Evolutionary conservation across 2,329 filamentous ascomycete species (phyloP).

Genomic region (Verticillium alfalfae): DNA sequence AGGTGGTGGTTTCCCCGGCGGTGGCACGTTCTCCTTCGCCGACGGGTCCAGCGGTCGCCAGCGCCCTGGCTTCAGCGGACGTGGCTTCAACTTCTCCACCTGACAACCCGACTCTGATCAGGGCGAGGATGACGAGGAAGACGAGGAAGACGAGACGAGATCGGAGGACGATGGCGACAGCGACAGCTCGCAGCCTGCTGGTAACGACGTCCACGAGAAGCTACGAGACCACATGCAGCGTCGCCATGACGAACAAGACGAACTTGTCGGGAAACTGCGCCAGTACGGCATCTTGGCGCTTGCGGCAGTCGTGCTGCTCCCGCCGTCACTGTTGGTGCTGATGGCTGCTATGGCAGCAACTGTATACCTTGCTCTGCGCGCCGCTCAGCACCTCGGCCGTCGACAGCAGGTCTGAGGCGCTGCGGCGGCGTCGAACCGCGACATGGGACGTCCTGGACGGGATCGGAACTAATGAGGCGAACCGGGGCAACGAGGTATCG

Average conservation of each 20-base stretch:
- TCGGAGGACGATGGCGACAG: conserved; percentile 17
- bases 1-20: conserved; percentile 45
- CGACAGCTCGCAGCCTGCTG: conserved; percentile 17
- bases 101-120: conserved; percentile 39
- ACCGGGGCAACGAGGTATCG: not conserved
- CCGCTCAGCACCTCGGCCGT: conserved; percentile 1
- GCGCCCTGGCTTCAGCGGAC: conserved; percentile 22
- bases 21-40: conserved; percentile 55
- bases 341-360: conserved; percentile 26
- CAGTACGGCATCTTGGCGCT: conserved; percentile 33
- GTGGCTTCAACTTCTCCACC: conserved; percentile 34
- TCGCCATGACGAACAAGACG: conserved; percentile 27
- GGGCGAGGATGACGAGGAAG: conserved; percentile 24
- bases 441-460: not conserved
- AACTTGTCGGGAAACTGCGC: conserved; percentile 34
- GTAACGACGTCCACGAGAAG: conserved; percentile 19
- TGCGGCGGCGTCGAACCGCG: not conserved
- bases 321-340: conserved; percentile 31
- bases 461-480: not conserved
- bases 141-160: conserved; percentile 22
- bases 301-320: conserved; percentile 41
- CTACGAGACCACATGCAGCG: conserved; percentile 20
- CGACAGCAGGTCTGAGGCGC: not conserved
- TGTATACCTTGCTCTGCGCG: conserved; percentile 33
- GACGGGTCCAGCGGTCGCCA: conserved; percentile 26